These are phyloP conservation scores for Micractinium sp. DNA, from an alignment of 139 green algal species.

Conservation along the genomic window DNA sequence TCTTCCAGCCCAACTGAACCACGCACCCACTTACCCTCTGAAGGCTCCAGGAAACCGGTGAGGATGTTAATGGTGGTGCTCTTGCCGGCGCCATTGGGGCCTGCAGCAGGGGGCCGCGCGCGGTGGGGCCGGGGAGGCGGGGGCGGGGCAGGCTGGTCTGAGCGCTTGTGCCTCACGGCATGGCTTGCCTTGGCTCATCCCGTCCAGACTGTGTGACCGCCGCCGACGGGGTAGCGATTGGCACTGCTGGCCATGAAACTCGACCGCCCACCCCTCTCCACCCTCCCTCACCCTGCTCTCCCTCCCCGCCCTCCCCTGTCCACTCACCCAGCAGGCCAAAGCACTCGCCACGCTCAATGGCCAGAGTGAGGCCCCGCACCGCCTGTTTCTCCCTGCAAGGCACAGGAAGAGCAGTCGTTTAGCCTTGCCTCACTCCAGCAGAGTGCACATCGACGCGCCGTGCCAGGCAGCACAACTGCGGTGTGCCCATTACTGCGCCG, in stretches of 20 bases:
- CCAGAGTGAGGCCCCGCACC: slow-evolving; percentile 68
- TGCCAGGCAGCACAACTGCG: no score
- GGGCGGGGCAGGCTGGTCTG: background rate
- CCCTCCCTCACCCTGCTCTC: background rate
- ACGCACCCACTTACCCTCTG: slow-evolving; percentile 57
- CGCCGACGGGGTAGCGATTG: background rate
- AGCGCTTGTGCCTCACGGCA: background rate
- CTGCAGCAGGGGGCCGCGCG: background rate
- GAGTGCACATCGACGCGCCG: no score
- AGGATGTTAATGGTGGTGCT: slow-evolving; percentile 51
- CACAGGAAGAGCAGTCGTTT: no score
- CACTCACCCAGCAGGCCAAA: slow-evolving; percentile 81
- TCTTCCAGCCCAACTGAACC: no score
- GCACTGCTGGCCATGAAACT: background rate
- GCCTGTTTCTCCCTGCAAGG: slow-evolving; percentile 53
- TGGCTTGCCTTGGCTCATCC: background rate
- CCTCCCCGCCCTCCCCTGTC: background rate
- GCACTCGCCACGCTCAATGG: slow-evolving; percentile 75
- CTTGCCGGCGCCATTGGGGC: slow-evolving; percentile 65
- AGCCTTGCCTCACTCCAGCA: no score
- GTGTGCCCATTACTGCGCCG: no score
- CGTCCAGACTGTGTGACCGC: background rate
- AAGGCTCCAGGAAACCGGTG: slow-evolving; percentile 54
- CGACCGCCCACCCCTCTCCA: background rate
- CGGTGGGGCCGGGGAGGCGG: background rate